Percentiles rank a stretch among this genome's conserved stretches.
phyloP scores from a whole-genome alignment of 306 rosid genomes.

The Cucumis hystrix region DNA sequence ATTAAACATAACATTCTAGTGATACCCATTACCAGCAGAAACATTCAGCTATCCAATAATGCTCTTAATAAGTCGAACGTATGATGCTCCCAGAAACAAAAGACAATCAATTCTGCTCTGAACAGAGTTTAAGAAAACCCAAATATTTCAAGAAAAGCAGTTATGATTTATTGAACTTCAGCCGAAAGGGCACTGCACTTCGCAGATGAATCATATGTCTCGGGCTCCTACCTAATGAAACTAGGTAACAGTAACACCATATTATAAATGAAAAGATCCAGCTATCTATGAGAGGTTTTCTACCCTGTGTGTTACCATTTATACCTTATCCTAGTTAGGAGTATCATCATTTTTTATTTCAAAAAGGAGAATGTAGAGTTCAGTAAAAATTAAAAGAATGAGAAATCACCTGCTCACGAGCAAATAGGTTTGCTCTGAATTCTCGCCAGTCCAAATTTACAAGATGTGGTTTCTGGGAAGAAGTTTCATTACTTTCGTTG shows the following conservation, averaged over 20 bases:
- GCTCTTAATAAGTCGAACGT: neutral
- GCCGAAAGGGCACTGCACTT: neutral
- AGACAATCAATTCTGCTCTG: neutral
- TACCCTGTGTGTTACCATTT: neutral
- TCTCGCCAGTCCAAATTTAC: constrained; percentile 74
- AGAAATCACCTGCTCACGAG: constrained; percentile 64
- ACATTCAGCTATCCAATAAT: neutral
- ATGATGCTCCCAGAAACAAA: neutral
- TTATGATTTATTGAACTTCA: neutral
- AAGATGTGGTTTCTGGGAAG: constrained; percentile 35
- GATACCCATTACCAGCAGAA: neutral
- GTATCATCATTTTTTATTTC: neutral
- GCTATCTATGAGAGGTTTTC: neutral
- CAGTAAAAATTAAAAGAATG: constrained; percentile 3
- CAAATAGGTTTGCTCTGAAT: constrained; percentile 76
- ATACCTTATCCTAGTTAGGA: neutral
- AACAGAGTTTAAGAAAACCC: neutral
- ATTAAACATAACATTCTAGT: neutral
- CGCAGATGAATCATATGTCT: neutral
- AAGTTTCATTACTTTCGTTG: constrained; percentile 25
- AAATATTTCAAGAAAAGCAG: neutral
- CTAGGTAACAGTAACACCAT: neutral
- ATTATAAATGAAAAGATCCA: neutral
- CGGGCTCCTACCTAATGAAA: neutral
- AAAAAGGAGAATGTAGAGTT: neutral